Percentiles rank a stretch among this genome's conserved stretches.
Evolutionary conservation across 2,329 filamentous ascomycete species (phyloP).

Genomic region (Aspergillus texensis): DNA sequence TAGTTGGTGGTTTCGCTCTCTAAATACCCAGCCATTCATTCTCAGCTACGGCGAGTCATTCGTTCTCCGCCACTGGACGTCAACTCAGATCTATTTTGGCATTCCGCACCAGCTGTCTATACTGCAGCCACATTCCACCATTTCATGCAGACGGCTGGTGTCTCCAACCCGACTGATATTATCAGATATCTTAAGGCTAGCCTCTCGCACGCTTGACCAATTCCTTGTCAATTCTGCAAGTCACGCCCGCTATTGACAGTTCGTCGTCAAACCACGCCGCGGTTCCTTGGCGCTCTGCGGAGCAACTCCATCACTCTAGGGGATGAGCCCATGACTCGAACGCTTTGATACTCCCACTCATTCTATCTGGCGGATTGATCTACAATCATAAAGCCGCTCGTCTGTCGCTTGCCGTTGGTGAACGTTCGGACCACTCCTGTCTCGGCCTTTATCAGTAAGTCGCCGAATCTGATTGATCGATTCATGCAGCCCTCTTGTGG

Average conservation of each 20-base stretch:
- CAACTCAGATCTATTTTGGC: conserved; percentile 7
- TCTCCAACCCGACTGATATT: conserved; percentile 16
- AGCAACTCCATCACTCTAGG: conserved; percentile 2
- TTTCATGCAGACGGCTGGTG: conserved; percentile 16
- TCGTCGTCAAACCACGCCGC: conserved; percentile 4
- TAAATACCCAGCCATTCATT: conserved; percentile 9
- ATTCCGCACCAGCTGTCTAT: conserved; percentile 15
- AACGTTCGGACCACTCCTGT: background rate
- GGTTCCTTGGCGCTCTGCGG: conserved; percentile 4
- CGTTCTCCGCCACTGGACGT: conserved; percentile 12
- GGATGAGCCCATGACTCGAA: conserved; percentile 12
- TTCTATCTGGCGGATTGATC: background rate
- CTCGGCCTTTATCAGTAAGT: conserved; percentile 1
- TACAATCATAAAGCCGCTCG: background rate
- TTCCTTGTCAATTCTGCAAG: conserved; percentile 16
- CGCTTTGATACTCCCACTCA: background rate
- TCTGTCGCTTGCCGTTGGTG: background rate
- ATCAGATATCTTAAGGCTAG: conserved; percentile 7
- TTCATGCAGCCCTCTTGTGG: conserved; percentile 7
- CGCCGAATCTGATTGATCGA: conserved; percentile 7
- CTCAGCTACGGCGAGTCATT: conserved; percentile 3
- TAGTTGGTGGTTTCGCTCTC: conserved; percentile 10
- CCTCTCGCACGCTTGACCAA: conserved; percentile 7
- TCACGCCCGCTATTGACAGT: conserved; percentile 15
- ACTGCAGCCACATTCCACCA: conserved; percentile 24